Evolutionary conservation across 31 red algal species (phyloP), one percentile per base, ranked within the genome.

Genomic region (Endocladia muricata): DNA sequence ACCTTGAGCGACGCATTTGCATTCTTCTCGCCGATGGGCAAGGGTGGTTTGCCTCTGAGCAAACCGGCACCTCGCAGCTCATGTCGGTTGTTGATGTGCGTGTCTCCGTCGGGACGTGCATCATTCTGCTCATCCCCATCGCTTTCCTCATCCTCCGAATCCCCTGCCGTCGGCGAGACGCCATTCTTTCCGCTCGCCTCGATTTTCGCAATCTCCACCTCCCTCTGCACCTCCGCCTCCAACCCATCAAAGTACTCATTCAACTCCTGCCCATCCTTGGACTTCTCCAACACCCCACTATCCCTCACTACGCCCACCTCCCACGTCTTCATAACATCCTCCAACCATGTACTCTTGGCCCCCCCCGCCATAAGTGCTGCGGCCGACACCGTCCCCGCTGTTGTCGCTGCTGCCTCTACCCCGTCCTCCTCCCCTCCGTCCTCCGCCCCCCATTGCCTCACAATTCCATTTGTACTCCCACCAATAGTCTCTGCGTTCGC

Each of bases 301-400:
- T 81, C 49, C 37, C 85, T 64, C n/a, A 89, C 85, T 5, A 76
- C 57, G 23, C 76, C 76, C 31, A 89, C 85, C 22, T 89, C 76
- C 75, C 75, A 89, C 3, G 85, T 89, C 26, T 55, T 89, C 68
- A 55, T 76, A 59, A 89, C 85, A 58, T 81, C 85, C 40, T 81
- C 59, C 9, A 89, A 31, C 85, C 85, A 89, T 40, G 65, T 89
- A 5, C 48, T 74, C 43, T 81, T 79, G 7, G 43, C 60, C 31
- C 22, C 1, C 31, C 61, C 65, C 5, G 76, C 85, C 21, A 85
- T 70, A 4, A 47, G 36, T 21, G 68, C 44, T 4, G 30, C 61
- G 26, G 21, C 61, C 8, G 11, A 13, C 44, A 19, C 11, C 44
- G 19, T 49, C 19, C 19, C 11, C 44, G 44, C 8, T 11, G 3